These are phyloP conservation scores for Agastache rugosa DNA, from an alignment of 257 asterid species.

Conservation along the genomic window DNA sequence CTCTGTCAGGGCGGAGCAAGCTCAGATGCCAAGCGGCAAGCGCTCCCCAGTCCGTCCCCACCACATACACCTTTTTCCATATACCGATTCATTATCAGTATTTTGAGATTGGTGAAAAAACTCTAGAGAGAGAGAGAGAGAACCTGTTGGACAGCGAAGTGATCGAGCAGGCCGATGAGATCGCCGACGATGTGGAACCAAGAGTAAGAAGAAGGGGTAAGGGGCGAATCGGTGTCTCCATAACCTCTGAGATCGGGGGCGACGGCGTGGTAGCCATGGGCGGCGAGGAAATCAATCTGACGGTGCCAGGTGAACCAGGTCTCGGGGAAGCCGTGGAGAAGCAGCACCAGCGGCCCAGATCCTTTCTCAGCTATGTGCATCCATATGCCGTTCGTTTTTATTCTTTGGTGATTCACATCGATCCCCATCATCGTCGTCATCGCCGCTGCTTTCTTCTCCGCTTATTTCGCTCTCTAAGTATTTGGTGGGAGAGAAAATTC, in stretches of 20 bases:
- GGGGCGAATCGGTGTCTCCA: constrained; percentile 57
- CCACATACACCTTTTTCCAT: constrained; percentile 48
- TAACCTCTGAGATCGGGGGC: constrained; percentile 62
- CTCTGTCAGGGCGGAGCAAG: constrained; percentile 55
- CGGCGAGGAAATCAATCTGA: constrained; percentile 48
- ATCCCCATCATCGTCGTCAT: constrained; percentile 13
- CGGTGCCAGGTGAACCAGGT: constrained; percentile 57
- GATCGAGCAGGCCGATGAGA: constrained; percentile 57
- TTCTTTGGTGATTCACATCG: constrained; percentile 46
- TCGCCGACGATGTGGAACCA: constrained; percentile 58
- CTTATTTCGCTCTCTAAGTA: no score
- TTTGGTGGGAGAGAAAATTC: no score
- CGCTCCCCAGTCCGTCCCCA: constrained; percentile 62
- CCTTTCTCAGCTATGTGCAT: constrained; percentile 64
- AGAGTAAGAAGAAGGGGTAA: constrained; percentile 49
- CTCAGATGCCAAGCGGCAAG: constrained; percentile 57
- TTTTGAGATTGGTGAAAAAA: not conserved
- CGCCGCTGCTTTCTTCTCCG: not conserved
- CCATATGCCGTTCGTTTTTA: constrained; percentile 57
- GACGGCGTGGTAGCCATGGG: constrained; percentile 51
- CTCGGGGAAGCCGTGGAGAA: constrained; percentile 65
- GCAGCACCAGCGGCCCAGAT: constrained; percentile 52
- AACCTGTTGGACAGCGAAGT: constrained; percentile 50
- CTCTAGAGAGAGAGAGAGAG: not conserved
- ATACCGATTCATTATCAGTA: not conserved